Evolutionary conservation across 106 monocot species (phyloP), one percentile per base, ranked within the genome.

Genomic region (Allium fistulosum): DNA sequence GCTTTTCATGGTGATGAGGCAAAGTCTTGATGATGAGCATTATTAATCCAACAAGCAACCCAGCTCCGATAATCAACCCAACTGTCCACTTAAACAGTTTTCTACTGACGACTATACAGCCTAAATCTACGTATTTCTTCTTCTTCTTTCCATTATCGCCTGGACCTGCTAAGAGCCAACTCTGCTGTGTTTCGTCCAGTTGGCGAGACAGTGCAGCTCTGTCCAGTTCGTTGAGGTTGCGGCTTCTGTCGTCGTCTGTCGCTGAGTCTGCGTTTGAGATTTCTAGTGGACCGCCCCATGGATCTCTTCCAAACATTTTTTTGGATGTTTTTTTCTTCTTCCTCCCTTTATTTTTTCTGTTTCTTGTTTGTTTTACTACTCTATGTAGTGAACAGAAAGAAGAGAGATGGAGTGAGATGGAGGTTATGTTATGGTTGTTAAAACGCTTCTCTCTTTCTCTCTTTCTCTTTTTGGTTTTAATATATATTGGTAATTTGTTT

Each of bases 141-240:
- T 85, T 88, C 74, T 85, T 92, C 78, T 85, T 88, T 9, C 71
- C 78, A 15, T 45, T 17, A 14, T 93, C 88, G 10, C 85, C 88
- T 1, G 92, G 83, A 0, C 83, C 85, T 2, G 88, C 94, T 6
- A 95, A 83, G 13, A 95, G 88, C 95, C 95, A 95, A 85, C 91
- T 91, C 76, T 95, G 95, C 79, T 95, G 95, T 7, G 91, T 95
- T 81, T 95, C 95, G 74, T 95, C 91, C 13, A 95, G 85, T 67
- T 78, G 85, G 52, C 88, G 67, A 8, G 85, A 76, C 53, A 93
- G 83, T 46, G 92, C 92, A 10, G 88, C 85, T 17, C 88, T 67
- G 81, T 93, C 92, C 46, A 85, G 68, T 57, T 93, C 92, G 16
- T 87, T 78, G 15, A 90, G 81, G 74, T 90, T 90, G 63, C 92